Evolutionary conservation across 73 alveolate genomes (phyloP), one percentile per base, ranked within the genome.

Genomic region (Paramecium bursaria): DNA sequence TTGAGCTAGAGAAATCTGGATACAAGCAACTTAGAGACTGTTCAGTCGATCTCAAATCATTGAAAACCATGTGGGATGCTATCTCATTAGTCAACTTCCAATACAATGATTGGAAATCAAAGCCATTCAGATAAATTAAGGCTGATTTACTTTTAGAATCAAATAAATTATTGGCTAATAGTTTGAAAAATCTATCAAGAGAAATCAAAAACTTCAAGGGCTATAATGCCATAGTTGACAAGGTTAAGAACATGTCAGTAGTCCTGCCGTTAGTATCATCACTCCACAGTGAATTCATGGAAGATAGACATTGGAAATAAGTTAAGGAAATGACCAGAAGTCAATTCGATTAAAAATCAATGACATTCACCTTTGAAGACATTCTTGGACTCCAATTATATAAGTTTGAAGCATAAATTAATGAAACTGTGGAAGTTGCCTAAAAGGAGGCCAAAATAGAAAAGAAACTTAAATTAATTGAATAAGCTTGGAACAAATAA

Each of bases 11-110:
- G 74, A 94, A 94, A 85, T 87, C 96, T 46, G 92, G 95, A 9
- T 95, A 97, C 88, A 94, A 93, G 67, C 97, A 95, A 86, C 90
- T 96, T 15, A 95, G 95, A 75, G 99, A 98, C 80, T 96, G 99
- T 52, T 90, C 86, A 86, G 95, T 92, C 50, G 99, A 98, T 48
- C 92, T 98, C 22, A 88, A 88, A 54, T 86, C 94, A 61, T 90
- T 93, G 54, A 98, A 98, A 86, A 93, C 91, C 88, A 85, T 98
- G 93, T 98, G 99, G 99, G 99, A 98, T 94, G 98, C 98, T 74
- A 92, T 98, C 46, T 90, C 98, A 31, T 90, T 96, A 10, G 95
- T 92, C 21, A 86, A 92, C 74, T 94, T 86, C 88, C 95, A 97
- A 61, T 98, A 96, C 87, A 97, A 97, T 61, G 98, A 98, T 85